Percentiles rank a stretch among this genome's conserved stretches.
Conservation (phyloP, 164 flowering plant species). For the Cinnamomum chago region DNA sequence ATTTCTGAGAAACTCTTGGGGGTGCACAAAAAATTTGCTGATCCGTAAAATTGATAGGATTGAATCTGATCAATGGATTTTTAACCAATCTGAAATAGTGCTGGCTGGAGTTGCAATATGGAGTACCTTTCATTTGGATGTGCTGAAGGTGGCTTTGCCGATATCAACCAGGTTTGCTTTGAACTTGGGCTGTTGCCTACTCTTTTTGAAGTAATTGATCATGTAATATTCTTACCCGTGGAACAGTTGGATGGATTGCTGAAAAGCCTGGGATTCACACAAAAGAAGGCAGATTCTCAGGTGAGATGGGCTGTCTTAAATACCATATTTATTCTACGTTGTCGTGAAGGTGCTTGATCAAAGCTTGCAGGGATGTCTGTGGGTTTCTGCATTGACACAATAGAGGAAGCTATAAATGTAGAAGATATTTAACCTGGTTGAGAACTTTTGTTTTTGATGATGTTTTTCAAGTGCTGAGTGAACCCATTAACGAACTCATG, state of each 20-base stretch:
- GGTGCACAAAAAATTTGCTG: too few relatives aligned
- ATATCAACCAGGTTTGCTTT: slow-evolving; percentile 57
- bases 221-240: slow-evolving; percentile 4
- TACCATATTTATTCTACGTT: slow-evolving; percentile 62
- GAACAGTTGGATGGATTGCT: slow-evolving; percentile 66
- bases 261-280: slow-evolving; percentile 70
- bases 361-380: slow-evolving; percentile 77
- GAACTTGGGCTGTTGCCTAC: not conserved
- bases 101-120: slow-evolving; percentile 85
- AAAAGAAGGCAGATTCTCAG: slow-evolving; percentile 92
- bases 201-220: too few relatives aligned
- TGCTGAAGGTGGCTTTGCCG: slow-evolving; percentile 84
- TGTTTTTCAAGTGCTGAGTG: not conserved
- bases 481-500: too few relatives aligned
- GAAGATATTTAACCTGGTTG: slow-evolving; percentile 32
- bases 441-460: not conserved
- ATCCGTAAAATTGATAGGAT: too few relatives aligned
- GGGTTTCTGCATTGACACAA: slow-evolving; percentile 58
- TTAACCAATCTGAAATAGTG: too few relatives aligned
- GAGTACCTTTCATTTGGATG: slow-evolving; percentile 76
- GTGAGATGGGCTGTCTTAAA: slow-evolving; percentile 94
- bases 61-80: too few relatives aligned
- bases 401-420: slow-evolving; percentile 51
- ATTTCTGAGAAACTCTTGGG: too few relatives aligned
- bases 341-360: slow-evolving; percentile 55